A percentile compares a stretch with the other conserved stretches of the same genome.
Evolutionary conservation across 176 grass and related monocot genomes (phyloP).

Genomic region (Ampelocalamus luodianensis): DNA sequence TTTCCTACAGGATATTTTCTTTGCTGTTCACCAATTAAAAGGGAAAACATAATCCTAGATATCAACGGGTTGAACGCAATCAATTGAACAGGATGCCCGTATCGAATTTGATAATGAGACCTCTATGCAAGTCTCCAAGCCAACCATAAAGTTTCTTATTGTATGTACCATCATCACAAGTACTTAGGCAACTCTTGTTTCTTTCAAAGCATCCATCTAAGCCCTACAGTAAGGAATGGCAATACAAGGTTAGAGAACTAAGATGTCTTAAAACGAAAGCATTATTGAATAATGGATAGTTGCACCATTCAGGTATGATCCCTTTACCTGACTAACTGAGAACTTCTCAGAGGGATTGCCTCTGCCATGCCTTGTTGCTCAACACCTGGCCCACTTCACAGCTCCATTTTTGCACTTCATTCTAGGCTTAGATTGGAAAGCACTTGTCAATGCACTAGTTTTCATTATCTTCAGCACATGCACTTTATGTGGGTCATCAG

Average conservation of each 20-base stretch:
- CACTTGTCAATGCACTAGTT: slow-evolving; percentile 53
- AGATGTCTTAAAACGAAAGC: slow-evolving; percentile 16
- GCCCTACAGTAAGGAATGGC: slow-evolving; percentile 34
- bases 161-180: slow-evolving; percentile 54
- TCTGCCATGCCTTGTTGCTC: slow-evolving; percentile 54
- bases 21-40: neutral
- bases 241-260: slow-evolving; percentile 16
- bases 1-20: slow-evolving; percentile 13
- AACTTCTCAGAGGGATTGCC: slow-evolving; percentile 60
- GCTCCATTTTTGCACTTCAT: slow-evolving; percentile 66
- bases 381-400: slow-evolving; percentile 60
- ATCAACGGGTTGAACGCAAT: slow-evolving; percentile 21
- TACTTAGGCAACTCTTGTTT: slow-evolving; percentile 66
- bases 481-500: slow-evolving; percentile 48
- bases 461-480: slow-evolving; percentile 64
- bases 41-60: neutral
- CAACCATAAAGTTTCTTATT: slow-evolving; percentile 80
- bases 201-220: slow-evolving; percentile 66
- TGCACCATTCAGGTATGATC: slow-evolving; percentile 26
- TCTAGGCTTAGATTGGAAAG: slow-evolving; percentile 66
- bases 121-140: slow-evolving; percentile 67
- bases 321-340: slow-evolving; percentile 61
- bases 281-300: slow-evolving; percentile 22
- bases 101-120: slow-evolving; percentile 80
- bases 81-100: slow-evolving; percentile 54